Evolutionary conservation across 768 basidiomycete species (phyloP), one percentile per base, ranked within the genome.

Genomic region (Xanthoconium purpureum): DNA sequence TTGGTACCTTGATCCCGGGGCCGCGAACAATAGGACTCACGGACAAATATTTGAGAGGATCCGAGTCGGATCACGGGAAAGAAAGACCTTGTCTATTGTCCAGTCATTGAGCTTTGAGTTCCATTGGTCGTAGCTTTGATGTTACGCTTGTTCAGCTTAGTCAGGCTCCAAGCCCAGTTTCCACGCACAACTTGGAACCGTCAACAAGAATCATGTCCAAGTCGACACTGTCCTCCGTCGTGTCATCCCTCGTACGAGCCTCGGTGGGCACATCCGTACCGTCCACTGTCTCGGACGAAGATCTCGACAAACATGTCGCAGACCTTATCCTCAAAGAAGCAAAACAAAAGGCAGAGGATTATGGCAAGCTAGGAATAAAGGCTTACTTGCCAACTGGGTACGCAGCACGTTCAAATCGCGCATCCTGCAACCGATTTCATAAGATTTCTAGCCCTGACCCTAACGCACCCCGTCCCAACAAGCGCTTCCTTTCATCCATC

Each of bases 301-400:
- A 97, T 64, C 83, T 98, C 45, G 96, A 98, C 73, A 82, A 84
- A 44, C 91, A 92, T 66, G 92, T 99, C 30, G 93, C 93, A 3
- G 89, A 94, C 50, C 81, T 98, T 54, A 87, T 99, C 50, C 82
- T 98, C 39, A 86, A 83, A 61, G 97, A 98, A 71, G 96, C 97
- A 2, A 93, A 91, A 75, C 86, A 87, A 78, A 91, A 94, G 72
- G 93, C 93, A 35, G 84, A 89, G 64, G 79, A 75, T 55, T 98
- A 94, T 69, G 74, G 77, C 50, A 82, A 87, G 65, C 78, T 88
- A 29, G 94, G 94, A 3, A 79, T 96, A 47, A 76, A 84, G 10
- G 94, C 91, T 2, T 92, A 92, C 66, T 78, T 94, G 33, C 82
- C 78, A 36, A 77, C 77, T 55, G 73, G 50, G 74, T 65, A 53